Conservation (phyloP, 2,329 filamentous ascomycete species). For the Scorias spongiosa region DNA sequence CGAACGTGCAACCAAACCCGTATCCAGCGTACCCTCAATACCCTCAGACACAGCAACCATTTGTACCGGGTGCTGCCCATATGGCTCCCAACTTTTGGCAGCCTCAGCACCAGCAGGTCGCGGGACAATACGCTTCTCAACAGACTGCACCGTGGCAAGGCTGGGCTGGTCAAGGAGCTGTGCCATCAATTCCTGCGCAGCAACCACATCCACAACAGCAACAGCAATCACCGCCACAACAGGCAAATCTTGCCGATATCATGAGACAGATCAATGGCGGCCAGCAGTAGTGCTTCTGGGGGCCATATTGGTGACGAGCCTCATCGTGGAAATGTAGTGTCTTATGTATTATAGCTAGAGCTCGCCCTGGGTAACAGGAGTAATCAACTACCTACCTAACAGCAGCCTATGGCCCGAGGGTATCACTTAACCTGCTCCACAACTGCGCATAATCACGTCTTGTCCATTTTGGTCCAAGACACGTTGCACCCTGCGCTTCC, state of each 20-base stretch:
- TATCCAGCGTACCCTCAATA: neutral
- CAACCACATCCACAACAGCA: conserved; percentile 10
- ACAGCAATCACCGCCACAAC: conserved; percentile 4
- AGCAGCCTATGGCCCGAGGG: no score
- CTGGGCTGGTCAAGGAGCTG: conserved; percentile 9
- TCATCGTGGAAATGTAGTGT: no score
- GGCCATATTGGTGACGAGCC: no score
- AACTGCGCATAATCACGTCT: no score
- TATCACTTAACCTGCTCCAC: no score
- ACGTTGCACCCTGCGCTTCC: no score
- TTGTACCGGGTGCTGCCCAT: conserved; percentile 16
- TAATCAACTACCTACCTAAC: no score
- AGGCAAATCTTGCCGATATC: conserved; percentile 3
- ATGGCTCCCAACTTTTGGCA: conserved; percentile 20
- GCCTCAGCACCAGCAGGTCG: conserved; percentile 5
- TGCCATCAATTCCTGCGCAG: conserved; percentile 6
- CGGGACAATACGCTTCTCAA: conserved; percentile 4
- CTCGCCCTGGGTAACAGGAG: no score
- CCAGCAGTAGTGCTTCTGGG: neutral
- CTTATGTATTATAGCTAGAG: no score
- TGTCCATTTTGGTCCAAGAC: no score
- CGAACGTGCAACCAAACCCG: no score
- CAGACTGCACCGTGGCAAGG: conserved; percentile 13
- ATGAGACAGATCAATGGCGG: conserved; percentile 1
- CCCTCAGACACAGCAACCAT: conserved; percentile 14